Percentiles rank a stretch among this genome's conserved stretches.
phyloP scores from a whole-genome alignment of 2,329 filamentous ascomycete genomes.

The Phialemoniopsis sp. region DNA sequence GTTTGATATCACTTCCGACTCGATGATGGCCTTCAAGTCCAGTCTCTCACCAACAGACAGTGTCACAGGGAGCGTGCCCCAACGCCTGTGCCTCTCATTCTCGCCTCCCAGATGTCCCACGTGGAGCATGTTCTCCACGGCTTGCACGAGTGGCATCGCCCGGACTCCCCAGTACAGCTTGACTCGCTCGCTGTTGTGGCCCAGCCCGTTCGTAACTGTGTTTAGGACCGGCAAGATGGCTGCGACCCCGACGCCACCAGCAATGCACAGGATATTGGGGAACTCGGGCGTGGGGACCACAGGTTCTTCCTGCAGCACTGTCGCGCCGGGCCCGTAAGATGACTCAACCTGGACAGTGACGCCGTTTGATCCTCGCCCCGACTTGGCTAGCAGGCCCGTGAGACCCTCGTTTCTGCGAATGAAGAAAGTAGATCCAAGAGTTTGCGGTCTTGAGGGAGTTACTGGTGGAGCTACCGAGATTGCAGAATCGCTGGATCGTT shows the following conservation, averaged over 20 bases:
- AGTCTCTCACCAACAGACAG: conserved; percentile 15
- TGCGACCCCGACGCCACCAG: conserved; percentile 25
- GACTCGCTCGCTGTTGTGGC: conserved; percentile 1
- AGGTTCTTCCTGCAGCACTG: conserved; percentile 4
- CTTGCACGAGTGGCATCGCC: neutral
- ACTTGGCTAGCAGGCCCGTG: conserved; percentile 12
- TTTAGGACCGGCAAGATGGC: conserved; percentile 20
- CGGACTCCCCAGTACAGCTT: conserved; percentile 20
- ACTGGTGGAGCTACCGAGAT: conserved; percentile 18
- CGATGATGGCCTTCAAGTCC: conserved; percentile 14
- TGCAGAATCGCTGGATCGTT: neutral
- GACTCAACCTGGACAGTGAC: conserved; percentile 20
- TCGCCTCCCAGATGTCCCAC: no score
- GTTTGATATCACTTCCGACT: conserved; percentile 13
- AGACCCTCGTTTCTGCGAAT: conserved; percentile 16
- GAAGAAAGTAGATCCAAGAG: conserved; percentile 11
- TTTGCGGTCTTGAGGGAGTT: conserved; percentile 4
- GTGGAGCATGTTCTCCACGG: conserved; percentile 9
- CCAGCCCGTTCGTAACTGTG: neutral
- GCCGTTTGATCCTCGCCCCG: conserved; percentile 1
- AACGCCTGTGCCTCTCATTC: neutral
- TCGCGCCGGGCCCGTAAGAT: conserved; percentile 14
- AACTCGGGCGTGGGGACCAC: conserved; percentile 15
- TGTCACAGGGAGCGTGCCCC: conserved; percentile 12
- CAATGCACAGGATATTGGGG: conserved; percentile 19